Evolutionary conservation across 805 yeast genomes (phyloP).

Genomic region (Nakazawaea ambrosiae): DNA sequence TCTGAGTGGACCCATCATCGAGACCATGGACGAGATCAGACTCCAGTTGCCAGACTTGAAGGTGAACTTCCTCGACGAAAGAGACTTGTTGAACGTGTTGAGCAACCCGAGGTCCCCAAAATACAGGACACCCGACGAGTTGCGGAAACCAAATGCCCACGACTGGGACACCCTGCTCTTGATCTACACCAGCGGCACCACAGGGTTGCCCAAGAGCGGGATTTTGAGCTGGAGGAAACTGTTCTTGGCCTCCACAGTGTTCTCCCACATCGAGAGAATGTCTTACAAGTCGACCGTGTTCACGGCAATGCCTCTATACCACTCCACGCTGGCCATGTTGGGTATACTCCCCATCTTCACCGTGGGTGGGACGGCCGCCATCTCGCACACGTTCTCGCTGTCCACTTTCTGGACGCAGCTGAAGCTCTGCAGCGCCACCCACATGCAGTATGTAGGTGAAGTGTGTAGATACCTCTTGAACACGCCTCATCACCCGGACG

Average conservation of each 20-base stretch:
- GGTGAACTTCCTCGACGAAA: slow-evolving; percentile 47
- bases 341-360: slow-evolving; percentile 61
- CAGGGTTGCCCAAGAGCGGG: slow-evolving; percentile 92
- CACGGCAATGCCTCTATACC: slow-evolving; percentile 94
- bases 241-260: slow-evolving; percentile 60
- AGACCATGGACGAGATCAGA: slow-evolving; percentile 32
- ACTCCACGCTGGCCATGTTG: slow-evolving; percentile 85
- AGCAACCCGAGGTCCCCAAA: slow-evolving; percentile 33
- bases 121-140: slow-evolving; percentile 46
- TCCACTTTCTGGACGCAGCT: slow-evolving; percentile 89
- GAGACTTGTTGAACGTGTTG: slow-evolving; percentile 30
- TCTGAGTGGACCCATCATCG: slow-evolving; percentile 44
- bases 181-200: slow-evolving; percentile 90
- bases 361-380: slow-evolving; percentile 68
- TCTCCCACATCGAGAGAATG: slow-evolving; percentile 63
- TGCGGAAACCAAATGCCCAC: slow-evolving; percentile 51
- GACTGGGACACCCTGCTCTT: slow-evolving; percentile 62
- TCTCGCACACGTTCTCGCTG: slow-evolving; percentile 78
- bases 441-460: slow-evolving; percentile 91
- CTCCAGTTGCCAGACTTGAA: slow-evolving; percentile 29
- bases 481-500: slow-evolving; percentile 59
- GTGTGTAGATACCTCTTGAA: slow-evolving; percentile 80
- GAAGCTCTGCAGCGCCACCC: slow-evolving; percentile 61
- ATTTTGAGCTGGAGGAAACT: slow-evolving; percentile 88
- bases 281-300: slow-evolving; percentile 51